Base-by-base conservation (phyloP, 225 moss, liverwort and hornwort species). In the Asterella californica region DNA sequence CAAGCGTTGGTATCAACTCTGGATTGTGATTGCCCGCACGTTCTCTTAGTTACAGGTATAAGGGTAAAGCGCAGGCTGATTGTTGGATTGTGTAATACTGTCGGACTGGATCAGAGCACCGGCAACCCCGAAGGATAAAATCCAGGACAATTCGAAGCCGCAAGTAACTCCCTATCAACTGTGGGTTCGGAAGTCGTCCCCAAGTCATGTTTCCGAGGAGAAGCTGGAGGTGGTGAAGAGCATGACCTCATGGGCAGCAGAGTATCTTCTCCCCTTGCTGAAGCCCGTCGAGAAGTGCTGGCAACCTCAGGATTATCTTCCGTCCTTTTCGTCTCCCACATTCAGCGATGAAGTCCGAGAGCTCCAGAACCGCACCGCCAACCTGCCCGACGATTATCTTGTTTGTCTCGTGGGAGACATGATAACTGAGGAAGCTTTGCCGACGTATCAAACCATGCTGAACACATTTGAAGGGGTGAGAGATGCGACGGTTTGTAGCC, bases 401-500 rank as follows among this genome's bases (percentile, higher is more conserved):
- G 87, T 89, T 2, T 87, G 85, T 65, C 73, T 89, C 46, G 89
- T 89, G 54, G 87, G 89, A 45, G 89, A 89, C 53, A 89, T 85
- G 87, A 91, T 96, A 78, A 95, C 95, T 2, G 93, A 95, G 81
- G 95, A 95, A 76, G 90, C 90, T 0, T 27, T 90, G 82, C 96
- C 96, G 6, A 96, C 96, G 12, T 96, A 96, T 74, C 96, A 96
- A 80, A 92, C 92, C 15, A 84, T 92, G 89, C 87, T 96, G 72
- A 96, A 92, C 83, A 94, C 90, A 0, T 92, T 96, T 19, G 96
- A 96, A 60, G 96, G 96, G 4, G 89, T 94, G 61, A 85, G 90
- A 8, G 94, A 94, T 80, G 78, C 90, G 59, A 88, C 92, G 21
- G 92, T 90, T 2, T 89, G 90, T 68, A 90, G 88, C 67, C 74